Conservation (phyloP, 331 rosid genomes). For the Pyrus hybrid region DNA sequence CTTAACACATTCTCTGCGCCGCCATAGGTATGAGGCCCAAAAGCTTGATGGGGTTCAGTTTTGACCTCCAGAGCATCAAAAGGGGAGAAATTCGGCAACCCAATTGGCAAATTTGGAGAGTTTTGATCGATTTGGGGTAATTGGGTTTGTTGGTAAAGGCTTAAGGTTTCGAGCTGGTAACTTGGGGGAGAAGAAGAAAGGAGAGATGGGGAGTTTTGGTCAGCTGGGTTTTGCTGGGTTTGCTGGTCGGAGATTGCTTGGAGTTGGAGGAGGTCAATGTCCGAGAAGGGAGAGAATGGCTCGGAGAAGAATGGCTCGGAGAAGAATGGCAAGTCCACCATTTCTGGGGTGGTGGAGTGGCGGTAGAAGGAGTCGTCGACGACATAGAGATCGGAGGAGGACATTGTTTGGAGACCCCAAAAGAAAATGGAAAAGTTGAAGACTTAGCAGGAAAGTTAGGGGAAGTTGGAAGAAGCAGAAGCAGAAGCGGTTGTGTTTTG, state of each 20-base stretch:
- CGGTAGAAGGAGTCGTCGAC: slow-evolving; percentile 27
- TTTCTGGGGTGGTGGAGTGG: slow-evolving; percentile 29
- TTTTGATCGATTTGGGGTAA: slow-evolving; percentile 3
- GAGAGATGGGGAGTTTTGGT: slow-evolving; percentile 24
- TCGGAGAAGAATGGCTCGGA: slow-evolving; percentile 35
- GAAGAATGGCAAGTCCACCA: slow-evolving; percentile 33
- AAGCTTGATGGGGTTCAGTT: slow-evolving; percentile 42
- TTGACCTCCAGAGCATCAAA: slow-evolving; percentile 43
- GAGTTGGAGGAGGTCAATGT: slow-evolving; percentile 28
- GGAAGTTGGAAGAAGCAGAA: not conserved
- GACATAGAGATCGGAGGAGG: slow-evolving; percentile 57
- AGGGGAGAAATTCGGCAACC: slow-evolving; percentile 25
- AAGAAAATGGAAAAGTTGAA: not conserved
- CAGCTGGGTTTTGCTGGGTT: slow-evolving; percentile 18
- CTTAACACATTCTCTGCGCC: slow-evolving; percentile 34
- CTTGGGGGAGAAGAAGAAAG: slow-evolving; percentile 47
- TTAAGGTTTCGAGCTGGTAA: slow-evolving; percentile 29
- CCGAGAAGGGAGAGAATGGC: slow-evolving; percentile 32
- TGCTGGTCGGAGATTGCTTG: slow-evolving; percentile 23
- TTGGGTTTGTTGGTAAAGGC: slow-evolving; percentile 23
- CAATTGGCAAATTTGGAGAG: slow-evolving; percentile 8
- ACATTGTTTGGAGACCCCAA: slow-evolving; percentile 40
- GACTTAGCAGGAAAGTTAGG: not conserved
- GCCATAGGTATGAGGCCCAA: slow-evolving; percentile 41
- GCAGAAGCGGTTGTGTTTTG: not conserved